Evolutionary conservation across 768 basidiomycete genomes (phyloP), one percentile per base, ranked within the genome.

Genomic region (Sporobolomyces phaffii): DNA sequence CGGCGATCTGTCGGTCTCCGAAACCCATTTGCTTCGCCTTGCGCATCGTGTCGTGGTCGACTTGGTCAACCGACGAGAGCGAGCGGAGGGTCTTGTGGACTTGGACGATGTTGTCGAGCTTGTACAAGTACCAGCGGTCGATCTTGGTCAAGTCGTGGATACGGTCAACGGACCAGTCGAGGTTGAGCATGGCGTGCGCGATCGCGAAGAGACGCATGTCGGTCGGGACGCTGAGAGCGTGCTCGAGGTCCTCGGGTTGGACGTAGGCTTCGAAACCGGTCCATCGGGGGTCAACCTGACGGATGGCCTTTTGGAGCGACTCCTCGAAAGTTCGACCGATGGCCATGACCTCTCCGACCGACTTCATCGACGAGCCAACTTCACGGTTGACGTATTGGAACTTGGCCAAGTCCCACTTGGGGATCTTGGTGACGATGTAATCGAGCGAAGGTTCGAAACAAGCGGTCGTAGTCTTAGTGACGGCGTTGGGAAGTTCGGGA

Each of bases 91-190:
- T 81, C 70, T 84, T 85, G 76, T 88, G 87, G 0, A 92, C 91
- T 74, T 87, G 85, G 62, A 98, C 91, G 65, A 99, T 97, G 79
- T 98, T 99, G 80, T 98, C 93, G 58, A 99, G 88, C 81, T 98
- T 99, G 84, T 96, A 87, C 64, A 99, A 81, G 84, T 90, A 99
- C 96, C 96, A 98, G 88, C 92, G 91, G 83, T 97, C 94, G 74
- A 98, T 98, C 83, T 97, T 98, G 68, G 96, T 98, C 74, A 99
- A 78, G 57, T 92, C 88, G 76, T 97, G 91, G 44, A 99, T 77
- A 70, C 83, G 81, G 76, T 98, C 92, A 56, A 98, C 91, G 10
- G 87, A 84, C 77, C 96, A 97, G 77, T 83, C 83, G 79, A 87
- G 86, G 79, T 89, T 89, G 80, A 90, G 91, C 90, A 99, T 96